Base-by-base conservation (phyloP, 768 basidiomycete genomes). In the Pleurotus eryngii region DNA sequence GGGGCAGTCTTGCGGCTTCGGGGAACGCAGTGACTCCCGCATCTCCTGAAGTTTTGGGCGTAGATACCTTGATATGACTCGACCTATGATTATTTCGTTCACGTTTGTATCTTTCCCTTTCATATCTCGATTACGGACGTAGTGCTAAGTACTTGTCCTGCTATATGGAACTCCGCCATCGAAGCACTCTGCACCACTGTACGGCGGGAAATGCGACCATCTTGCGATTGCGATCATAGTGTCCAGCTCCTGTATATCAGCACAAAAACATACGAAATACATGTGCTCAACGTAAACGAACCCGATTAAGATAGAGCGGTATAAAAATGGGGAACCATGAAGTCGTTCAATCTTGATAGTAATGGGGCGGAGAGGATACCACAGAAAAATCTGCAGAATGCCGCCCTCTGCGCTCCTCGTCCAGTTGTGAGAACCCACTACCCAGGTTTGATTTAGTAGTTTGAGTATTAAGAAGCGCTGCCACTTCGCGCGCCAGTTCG, bases 401-500 rank as follows among this genome's bases (percentile, higher is more conserved):
- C 30, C 30, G 30, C 30, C 30, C 30, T 35, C 30, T 35, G 30
- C 30, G 30, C 9, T 37, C 51, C n/a, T 54, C 51, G 12, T 20
- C 22, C 6, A 54, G 9, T 17, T 42, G 51, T 40, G 22, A 42
- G 39, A 54, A 54, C 37, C 51, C 42, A 12, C 38, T n/a, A 38
- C 49, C 27, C 12, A 38, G 49, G 20, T n/a, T 55, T 1, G 54
- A 27, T 18, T 14, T 27, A 15, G 5, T 40, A 15, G 22, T n/a
- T 7, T 24, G 48, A 17, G 20, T 22, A 12, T 55, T n/a, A 20
- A 55, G 42, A 6, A 56, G 26, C 15, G 46, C 45, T 12, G 45
- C 55, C 14, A 56, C 55, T 26, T 56, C 55, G 17, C 55, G 42
- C 15, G 55, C 55, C 8, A 56, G 55, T 46, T 46, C 55, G 26